Conservation (phyloP, 768 basidiomycete genomes). For the Hirschioporus abietinus region DNA sequence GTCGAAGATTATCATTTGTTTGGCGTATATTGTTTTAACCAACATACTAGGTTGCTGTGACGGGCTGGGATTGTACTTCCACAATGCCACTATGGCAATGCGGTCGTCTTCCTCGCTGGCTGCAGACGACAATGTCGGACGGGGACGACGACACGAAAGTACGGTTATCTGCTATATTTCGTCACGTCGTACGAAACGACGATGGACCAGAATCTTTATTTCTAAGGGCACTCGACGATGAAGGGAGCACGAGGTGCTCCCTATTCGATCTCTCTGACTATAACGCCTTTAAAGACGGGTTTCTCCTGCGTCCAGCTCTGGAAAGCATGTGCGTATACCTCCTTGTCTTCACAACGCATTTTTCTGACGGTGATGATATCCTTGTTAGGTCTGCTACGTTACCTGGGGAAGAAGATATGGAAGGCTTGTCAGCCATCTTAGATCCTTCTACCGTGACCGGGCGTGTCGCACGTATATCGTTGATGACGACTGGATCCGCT, state of each 20-base stretch:
- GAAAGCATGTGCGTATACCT: slow-evolving; percentile 28
- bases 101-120: slow-evolving; percentile 27
- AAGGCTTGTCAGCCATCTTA: slow-evolving; percentile 24
- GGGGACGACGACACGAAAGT: slow-evolving; percentile 14
- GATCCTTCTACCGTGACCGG: slow-evolving; percentile 26
- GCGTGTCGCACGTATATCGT: slow-evolving; percentile 8
- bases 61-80: slow-evolving; percentile 25
- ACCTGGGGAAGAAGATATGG: slow-evolving; percentile 28
- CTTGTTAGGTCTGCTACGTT: slow-evolving; percentile 25
- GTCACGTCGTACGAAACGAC: slow-evolving; percentile 16
- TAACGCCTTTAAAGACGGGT: slow-evolving; percentile 29
- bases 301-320: slow-evolving; percentile 28
- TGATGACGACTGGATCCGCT: background rate
- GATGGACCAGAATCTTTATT: slow-evolving; percentile 22
- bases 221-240: slow-evolving; percentile 22
- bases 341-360: background rate
- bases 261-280: slow-evolving; percentile 29
- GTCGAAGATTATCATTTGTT: slow-evolving; percentile 2
- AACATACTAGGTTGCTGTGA: slow-evolving; percentile 17
- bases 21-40: background rate
- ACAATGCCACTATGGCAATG: slow-evolving; percentile 29
- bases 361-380: slow-evolving; percentile 4
- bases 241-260: slow-evolving; percentile 23
- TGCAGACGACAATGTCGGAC: slow-evolving; percentile 20
- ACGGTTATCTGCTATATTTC: slow-evolving; percentile 21